Percentiles rank a stretch among this genome's conserved stretches.
Evolutionary conservation across 78 protist species (phyloP).

Genomic region (Dictyostelium purpureum): DNA sequence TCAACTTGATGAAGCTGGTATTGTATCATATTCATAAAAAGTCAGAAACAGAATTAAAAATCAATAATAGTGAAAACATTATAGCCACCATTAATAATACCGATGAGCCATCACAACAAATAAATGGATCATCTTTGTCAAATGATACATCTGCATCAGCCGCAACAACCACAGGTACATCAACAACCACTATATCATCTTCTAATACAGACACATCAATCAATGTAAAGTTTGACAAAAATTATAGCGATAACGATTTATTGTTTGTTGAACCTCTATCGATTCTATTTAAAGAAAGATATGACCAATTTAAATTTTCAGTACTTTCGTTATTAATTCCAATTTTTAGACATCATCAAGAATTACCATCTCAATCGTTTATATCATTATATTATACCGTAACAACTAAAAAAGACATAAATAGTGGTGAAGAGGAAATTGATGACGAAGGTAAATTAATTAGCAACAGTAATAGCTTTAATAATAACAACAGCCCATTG

Average conservation of each 20-base stretch:
- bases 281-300: conserved; percentile 7
- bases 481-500: neutral
- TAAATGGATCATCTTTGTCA: no score
- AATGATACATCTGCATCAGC: no score
- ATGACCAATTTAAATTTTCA: conserved; percentile 5
- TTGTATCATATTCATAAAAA: neutral
- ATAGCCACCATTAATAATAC: neutral
- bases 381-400: neutral
- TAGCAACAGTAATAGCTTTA: neutral
- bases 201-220: neutral
- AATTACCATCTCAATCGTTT: neutral
- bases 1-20: neutral
- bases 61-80: neutral
- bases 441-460: neutral
- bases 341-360: neutral
- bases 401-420: neutral
- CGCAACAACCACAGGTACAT: neutral
- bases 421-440: neutral
- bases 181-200: neutral
- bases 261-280: conserved; percentile 2
- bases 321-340: neutral
- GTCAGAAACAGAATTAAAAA: neutral
- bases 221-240: neutral
- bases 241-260: neutral
- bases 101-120: no score